Percentiles rank a stretch among this genome's conserved stretches.
Evolutionary conservation across 106 monocot genomes (phyloP).

Genomic region (Amphibolis antarctica): DNA sequence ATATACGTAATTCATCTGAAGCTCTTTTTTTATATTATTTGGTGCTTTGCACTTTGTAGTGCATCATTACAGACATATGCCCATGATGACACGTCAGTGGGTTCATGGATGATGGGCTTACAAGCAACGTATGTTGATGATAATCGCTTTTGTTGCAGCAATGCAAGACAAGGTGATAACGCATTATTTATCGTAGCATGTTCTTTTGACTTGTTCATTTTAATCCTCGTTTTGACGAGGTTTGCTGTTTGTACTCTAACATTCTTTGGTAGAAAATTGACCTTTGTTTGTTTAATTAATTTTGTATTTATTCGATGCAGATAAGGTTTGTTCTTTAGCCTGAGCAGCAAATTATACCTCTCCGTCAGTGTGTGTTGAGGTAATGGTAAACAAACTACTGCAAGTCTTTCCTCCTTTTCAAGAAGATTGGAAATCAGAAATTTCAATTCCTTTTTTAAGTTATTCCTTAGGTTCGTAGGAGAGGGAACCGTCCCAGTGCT

Average conservation of each 20-base stretch:
- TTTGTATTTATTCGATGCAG: slow-evolving; percentile 20
- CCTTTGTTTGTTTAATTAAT: neutral
- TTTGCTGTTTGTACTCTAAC: too few relatives aligned
- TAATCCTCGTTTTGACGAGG: too few relatives aligned
- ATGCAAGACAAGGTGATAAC: slow-evolving; percentile 57
- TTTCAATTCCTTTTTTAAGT: too few relatives aligned
- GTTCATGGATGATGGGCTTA: slow-evolving; percentile 98
- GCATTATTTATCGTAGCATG: neutral
- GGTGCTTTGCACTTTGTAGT: slow-evolving; percentile 39
- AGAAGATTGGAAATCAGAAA: too few relatives aligned
- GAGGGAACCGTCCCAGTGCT: too few relatives aligned
- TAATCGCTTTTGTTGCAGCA: slow-evolving; percentile 82
- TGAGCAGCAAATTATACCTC: slow-evolving; percentile 19
- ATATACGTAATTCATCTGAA: too few relatives aligned
- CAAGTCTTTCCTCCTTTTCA: too few relatives aligned
- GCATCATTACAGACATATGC: slow-evolving; percentile 80
- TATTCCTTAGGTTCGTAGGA: too few relatives aligned
- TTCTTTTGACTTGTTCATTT: neutral
- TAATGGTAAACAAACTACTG: too few relatives aligned
- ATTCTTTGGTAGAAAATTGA: neutral
- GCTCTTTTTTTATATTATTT: neutral
- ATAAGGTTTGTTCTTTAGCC: slow-evolving; percentile 72
- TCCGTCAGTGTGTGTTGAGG: too few relatives aligned
- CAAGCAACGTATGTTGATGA: slow-evolving; percentile 77
- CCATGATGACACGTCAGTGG: slow-evolving; percentile 77